Percentiles rank a stretch among this genome's conserved stretches.
phyloP scores from a whole-genome alignment of 108 stramenopile genomes.

The Parmales sp. region DNA sequence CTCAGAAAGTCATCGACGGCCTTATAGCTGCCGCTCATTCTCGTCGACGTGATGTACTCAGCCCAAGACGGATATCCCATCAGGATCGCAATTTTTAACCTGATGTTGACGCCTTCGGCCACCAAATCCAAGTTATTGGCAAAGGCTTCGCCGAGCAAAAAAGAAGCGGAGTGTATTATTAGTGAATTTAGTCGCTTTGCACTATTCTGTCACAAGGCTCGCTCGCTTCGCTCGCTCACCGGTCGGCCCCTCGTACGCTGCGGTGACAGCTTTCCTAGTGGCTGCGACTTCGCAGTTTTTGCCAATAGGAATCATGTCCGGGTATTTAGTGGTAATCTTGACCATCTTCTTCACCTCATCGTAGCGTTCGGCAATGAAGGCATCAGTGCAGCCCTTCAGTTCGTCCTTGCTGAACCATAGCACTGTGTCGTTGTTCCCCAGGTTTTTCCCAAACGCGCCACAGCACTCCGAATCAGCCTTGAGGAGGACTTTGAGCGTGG shows the following conservation, averaged over 20 bases:
- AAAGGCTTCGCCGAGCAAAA: constrained; percentile 21
- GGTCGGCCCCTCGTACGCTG: constrained; percentile 27
- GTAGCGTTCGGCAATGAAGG: constrained; percentile 30
- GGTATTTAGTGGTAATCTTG: constrained; percentile 37
- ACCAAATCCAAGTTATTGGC: constrained; percentile 38
- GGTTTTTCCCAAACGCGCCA: constrained; percentile 20
- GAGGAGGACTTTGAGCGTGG: constrained; percentile 20
- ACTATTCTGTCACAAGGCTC: too few relatives aligned
- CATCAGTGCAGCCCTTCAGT: constrained; percentile 24
- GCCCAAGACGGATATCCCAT: constrained; percentile 35
- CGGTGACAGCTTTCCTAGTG: constrained; percentile 21
- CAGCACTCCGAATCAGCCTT: constrained; percentile 31
- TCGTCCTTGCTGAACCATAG: constrained; percentile 31
- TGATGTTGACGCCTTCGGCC: constrained; percentile 21
- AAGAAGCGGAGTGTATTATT: too few relatives aligned
- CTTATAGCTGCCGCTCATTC: constrained; percentile 35
- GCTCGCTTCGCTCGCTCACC: too few relatives aligned
- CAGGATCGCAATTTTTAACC: constrained; percentile 31
- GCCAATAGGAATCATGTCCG: constrained; percentile 39
- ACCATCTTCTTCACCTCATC: constrained; percentile 27
- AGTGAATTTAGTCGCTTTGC: too few relatives aligned
- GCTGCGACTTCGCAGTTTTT: constrained; percentile 28
- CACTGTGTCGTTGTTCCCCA: constrained; percentile 29
- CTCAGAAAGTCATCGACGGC: constrained; percentile 32
- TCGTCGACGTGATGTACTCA: constrained; percentile 27